Percentiles rank a stretch among this genome's conserved stretches.
These are phyloP conservation scores for Zizania latifolia DNA, from an alignment of 176 grass and related monocot genomes.

Conservation along the genomic window DNA sequence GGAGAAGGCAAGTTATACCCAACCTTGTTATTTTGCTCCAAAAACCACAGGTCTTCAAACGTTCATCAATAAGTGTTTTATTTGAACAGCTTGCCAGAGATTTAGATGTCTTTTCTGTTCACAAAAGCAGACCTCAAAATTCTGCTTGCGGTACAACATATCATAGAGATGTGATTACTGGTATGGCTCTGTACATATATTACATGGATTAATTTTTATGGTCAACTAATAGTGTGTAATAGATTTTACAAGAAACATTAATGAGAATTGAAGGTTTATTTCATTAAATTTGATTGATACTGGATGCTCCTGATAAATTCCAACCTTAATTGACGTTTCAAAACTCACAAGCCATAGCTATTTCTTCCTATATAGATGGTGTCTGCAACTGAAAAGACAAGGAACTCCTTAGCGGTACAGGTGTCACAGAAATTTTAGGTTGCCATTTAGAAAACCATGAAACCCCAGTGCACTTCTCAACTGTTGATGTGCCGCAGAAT, in stretches of 20 bases:
- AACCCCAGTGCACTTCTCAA: conserved; percentile 20
- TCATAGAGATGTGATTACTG: conserved; percentile 12
- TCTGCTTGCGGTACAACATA: conserved; percentile 25
- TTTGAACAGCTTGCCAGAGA: conserved; percentile 59
- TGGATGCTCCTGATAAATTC: not conserved
- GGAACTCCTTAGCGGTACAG: conserved; percentile 56
- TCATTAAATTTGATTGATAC: conserved; percentile 13
- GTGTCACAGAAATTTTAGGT: conserved; percentile 60
- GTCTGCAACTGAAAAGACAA: conserved; percentile 30
- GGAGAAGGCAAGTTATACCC: conserved; percentile 44
- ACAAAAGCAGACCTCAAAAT: conserved; percentile 38
- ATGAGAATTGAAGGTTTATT: too few relatives aligned
- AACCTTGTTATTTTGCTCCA: not conserved
- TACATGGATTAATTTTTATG: not conserved
- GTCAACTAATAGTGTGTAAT: not conserved
- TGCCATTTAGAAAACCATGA: conserved; percentile 40
- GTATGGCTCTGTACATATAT: conserved; percentile 27
- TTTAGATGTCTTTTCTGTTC: conserved; percentile 48
- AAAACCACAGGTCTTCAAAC: not conserved
- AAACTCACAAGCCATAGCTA: conserved; percentile 12
- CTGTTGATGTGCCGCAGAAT: conserved; percentile 44
- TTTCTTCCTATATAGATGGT: conserved; percentile 47
- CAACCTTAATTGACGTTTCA: not conserved
- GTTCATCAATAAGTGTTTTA: not conserved
- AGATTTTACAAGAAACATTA: too few relatives aligned